phyloP scores from a whole-genome alignment of 2,329 filamentous ascomycete genomes.

The Pyrenophora teres region DNA sequence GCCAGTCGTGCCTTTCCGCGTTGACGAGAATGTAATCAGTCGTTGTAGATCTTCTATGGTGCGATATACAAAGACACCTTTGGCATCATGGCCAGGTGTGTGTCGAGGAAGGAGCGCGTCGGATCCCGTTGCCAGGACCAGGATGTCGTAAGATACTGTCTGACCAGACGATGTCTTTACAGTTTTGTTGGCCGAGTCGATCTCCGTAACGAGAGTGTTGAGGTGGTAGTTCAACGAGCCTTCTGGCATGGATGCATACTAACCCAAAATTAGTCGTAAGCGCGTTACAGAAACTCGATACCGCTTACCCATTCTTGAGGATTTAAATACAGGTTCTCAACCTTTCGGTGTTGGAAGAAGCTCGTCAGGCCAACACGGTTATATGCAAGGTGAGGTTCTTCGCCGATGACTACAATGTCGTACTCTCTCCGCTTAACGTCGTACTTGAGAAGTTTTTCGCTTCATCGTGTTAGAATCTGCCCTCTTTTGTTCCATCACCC shows the following conservation, averaged over 20 bases:
- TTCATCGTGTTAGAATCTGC: constrained; percentile 44
- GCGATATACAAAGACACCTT: constrained; percentile 86
- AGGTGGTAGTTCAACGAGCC: constrained; percentile 74
- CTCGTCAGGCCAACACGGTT: constrained; percentile 88
- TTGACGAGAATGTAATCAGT: constrained; percentile 73
- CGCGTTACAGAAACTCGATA: neutral
- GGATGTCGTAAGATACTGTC: constrained; percentile 73
- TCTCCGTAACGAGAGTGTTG: constrained; percentile 73
- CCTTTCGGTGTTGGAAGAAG: constrained; percentile 83
- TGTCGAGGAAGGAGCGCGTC: constrained; percentile 75
- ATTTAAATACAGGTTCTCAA: constrained; percentile 88
- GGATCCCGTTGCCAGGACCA: constrained; percentile 85
- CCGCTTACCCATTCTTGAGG: constrained; percentile 73
- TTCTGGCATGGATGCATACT: constrained; percentile 71
- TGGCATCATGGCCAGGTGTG: constrained; percentile 77
- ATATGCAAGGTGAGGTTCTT: constrained; percentile 86
- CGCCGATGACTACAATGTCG: constrained; percentile 82
- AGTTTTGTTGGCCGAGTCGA: constrained; percentile 66
- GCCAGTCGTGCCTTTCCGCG: constrained; percentile 69
- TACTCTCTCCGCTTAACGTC: constrained; percentile 77
- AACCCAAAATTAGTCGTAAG: constrained; percentile 6
- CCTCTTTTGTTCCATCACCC: neutral
- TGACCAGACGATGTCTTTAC: constrained; percentile 74
- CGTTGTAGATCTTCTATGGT: constrained; percentile 80
- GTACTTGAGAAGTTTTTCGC: constrained; percentile 86